Percentiles rank a stretch among this genome's conserved stretches.
Evolutionary conservation across 129 eudicot species (phyloP).

Genomic region (Logfia minima): DNA sequence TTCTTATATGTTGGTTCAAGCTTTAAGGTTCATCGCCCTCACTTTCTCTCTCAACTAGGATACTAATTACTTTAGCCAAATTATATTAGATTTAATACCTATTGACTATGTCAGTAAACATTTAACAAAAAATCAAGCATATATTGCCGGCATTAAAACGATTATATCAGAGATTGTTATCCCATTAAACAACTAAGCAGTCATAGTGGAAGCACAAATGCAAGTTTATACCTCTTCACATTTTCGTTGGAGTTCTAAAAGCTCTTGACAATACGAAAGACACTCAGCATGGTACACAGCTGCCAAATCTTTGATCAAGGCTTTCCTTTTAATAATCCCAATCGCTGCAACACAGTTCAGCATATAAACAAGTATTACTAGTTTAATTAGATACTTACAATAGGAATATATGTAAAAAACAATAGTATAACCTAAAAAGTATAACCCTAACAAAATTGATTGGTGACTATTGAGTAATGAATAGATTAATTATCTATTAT

Average conservation of each 20-base stretch:
- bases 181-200: slow-evolving; percentile 9
- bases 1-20: not conserved
- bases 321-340: slow-evolving; percentile 72
- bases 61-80: not conserved
- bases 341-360: slow-evolving; percentile 44
- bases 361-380: not conserved
- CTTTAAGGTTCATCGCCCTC: not conserved
- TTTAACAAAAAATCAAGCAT: not conserved
- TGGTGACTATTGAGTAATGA: not conserved
- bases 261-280: slow-evolving; percentile 64
- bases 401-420: not conserved
- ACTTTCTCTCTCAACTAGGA: not conserved
- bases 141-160: not conserved
- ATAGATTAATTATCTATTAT: not conserved
- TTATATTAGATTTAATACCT: not conserved
- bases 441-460: not conserved
- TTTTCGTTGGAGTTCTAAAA: slow-evolving; percentile 61
- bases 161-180: not conserved
- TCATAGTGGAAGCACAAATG: not conserved
- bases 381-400: not conserved
- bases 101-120: not conserved
- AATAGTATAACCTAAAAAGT: no score
- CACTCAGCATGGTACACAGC: slow-evolving; percentile 75
- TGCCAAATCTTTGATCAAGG: slow-evolving; percentile 65
- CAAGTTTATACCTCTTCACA: slow-evolving; percentile 50